Evolutionary conservation across 768 basidiomycete genomes (phyloP).

Genomic region (Leccinum truebloodii): DNA sequence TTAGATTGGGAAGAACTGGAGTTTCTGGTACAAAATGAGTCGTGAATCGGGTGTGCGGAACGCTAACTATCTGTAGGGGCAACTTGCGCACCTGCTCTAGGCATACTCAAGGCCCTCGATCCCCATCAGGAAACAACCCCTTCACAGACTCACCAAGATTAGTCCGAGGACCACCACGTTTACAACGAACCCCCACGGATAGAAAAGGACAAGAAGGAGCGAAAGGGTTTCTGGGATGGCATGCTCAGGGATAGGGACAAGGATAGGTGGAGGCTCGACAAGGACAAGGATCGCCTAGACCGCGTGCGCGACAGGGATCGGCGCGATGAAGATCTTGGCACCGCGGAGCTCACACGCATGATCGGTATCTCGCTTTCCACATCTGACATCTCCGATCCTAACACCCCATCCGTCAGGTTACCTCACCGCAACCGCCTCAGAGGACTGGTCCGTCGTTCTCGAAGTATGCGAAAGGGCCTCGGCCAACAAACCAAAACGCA

Average conservation of each 20-base stretch:
- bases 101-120: constrained; percentile 51
- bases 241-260: constrained; percentile 37
- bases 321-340: constrained; percentile 45
- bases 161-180: constrained; percentile 33
- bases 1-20: too few species aligned
- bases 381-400: not conserved
- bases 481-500: constrained; percentile 65
- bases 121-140: constrained; percentile 40
- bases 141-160: constrained; percentile 23
- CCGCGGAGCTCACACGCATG: constrained; percentile 64
- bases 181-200: constrained; percentile 28
- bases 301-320: constrained; percentile 31
- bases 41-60: too few species aligned
- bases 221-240: constrained; percentile 56
- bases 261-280: constrained; percentile 33
- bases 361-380: constrained; percentile 49
- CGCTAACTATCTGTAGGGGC: too few species aligned
- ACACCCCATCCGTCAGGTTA: constrained; percentile 47
- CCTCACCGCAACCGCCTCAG: constrained; percentile 74
- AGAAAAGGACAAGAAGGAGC: constrained; percentile 50
- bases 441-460: constrained; percentile 80
- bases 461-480: constrained; percentile 88
- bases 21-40: too few species aligned
- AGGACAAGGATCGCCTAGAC: constrained; percentile 31
- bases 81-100: constrained; percentile 15